These are phyloP conservation scores for Kernera saxatilis DNA, from an alignment of 345 rosid species.

Conservation along the genomic window DNA sequence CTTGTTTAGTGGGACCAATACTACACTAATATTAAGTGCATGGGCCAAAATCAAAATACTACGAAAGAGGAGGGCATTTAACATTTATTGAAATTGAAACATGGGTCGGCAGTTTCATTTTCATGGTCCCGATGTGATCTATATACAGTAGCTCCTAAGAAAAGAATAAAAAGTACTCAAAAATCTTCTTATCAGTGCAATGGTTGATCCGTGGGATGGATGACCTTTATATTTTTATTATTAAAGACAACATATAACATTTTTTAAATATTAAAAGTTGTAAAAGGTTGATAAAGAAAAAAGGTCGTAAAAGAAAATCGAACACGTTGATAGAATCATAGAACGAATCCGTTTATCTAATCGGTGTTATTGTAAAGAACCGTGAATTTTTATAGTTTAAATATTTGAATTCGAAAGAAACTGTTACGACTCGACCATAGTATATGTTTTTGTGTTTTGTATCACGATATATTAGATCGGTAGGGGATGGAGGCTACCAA, in stretches of 20 bases:
- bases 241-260: too few relatives aligned
- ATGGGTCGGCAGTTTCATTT: neutral
- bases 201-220: neutral
- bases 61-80: neutral
- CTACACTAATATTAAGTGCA: neutral
- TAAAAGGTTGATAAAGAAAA: too few relatives aligned
- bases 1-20: neutral
- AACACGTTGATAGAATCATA: too few relatives aligned
- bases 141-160: neutral
- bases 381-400: too few relatives aligned
- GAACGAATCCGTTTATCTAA: too few relatives aligned
- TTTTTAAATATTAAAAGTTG: too few relatives aligned
- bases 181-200: neutral
- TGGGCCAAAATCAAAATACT: neutral
- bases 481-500: neutral
- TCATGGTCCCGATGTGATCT: constrained; percentile 4
- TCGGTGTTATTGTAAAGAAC: too few relatives aligned
- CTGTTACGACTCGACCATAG: neutral
- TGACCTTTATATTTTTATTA: too few relatives aligned
- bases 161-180: neutral
- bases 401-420: too few relatives aligned
- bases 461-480: too few relatives aligned
- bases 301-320: too few relatives aligned
- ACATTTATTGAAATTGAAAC: neutral
- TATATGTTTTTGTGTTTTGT: neutral